A percentile compares a stretch with the other conserved stretches of the same genome.
Evolutionary conservation across 345 rosid genomes (phyloP).

Genomic region (Bruguiera parviflora): DNA sequence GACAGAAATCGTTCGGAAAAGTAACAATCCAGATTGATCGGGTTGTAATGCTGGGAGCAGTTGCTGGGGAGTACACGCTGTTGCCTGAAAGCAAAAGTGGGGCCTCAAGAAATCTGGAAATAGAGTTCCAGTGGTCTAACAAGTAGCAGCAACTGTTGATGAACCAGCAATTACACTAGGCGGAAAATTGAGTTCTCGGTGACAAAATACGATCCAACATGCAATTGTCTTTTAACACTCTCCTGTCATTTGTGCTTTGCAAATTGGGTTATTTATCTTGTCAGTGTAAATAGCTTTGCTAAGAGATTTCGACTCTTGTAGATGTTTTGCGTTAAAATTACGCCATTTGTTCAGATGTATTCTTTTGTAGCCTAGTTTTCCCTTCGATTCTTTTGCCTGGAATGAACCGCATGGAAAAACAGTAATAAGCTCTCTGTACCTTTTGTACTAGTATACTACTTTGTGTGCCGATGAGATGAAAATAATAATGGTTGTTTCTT

Average conservation of each 20-base stretch:
- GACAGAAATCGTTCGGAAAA: slow-evolving; percentile 95
- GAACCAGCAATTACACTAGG: neutral
- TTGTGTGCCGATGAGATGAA: no score
- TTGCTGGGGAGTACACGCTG: slow-evolving; percentile 81
- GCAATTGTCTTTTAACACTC: slow-evolving; percentile 6
- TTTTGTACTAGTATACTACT: slow-evolving; percentile 14
- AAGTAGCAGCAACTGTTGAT: slow-evolving; percentile 32
- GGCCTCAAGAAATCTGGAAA: slow-evolving; percentile 80
- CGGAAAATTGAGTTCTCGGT: slow-evolving; percentile 14
- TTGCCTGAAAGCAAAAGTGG: slow-evolving; percentile 96
- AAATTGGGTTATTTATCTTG: slow-evolving; percentile 19
- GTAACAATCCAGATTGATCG: slow-evolving; percentile 97
- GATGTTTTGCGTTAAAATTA: slow-evolving; percentile 30
- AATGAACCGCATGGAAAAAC: slow-evolving; percentile 2
- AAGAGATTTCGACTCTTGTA: slow-evolving; percentile 31
- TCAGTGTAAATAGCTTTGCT: slow-evolving; percentile 43
- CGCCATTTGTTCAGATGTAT: slow-evolving; percentile 30
- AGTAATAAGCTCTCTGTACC: slow-evolving; percentile 12
- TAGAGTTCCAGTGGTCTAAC: slow-evolving; percentile 98
- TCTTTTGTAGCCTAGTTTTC: slow-evolving; percentile 37
- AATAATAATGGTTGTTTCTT: no score
- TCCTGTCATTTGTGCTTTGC: neutral
- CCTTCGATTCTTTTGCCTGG: slow-evolving; percentile 7
- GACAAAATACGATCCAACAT: slow-evolving; percentile 9
- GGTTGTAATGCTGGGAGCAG: slow-evolving; percentile 96